Conservation (phyloP, 306 rosid genomes). For the Trifolium pratense region DNA sequence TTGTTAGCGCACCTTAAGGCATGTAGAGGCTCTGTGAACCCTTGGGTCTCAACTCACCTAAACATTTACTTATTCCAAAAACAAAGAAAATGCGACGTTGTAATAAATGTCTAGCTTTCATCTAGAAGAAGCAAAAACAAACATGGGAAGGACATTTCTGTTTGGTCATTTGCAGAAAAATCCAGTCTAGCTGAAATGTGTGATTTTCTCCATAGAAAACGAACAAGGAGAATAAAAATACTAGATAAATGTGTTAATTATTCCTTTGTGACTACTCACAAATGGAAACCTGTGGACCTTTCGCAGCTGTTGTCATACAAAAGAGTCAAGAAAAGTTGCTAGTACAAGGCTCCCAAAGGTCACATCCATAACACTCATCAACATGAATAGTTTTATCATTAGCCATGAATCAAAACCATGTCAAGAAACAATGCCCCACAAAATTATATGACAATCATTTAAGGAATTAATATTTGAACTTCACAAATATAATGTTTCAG, state of each 20-base stretch:
- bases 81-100: too few species aligned
- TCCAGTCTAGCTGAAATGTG: constrained; percentile 4
- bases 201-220: constrained; percentile 21
- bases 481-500: constrained; percentile 70
- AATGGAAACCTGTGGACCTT: constrained; percentile 48
- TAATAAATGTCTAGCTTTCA: constrained; percentile 24
- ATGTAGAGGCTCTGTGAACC: not conserved
- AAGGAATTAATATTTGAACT: constrained; percentile 59
- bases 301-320: constrained; percentile 5
- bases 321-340: constrained; percentile 27
- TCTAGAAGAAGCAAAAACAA: constrained; percentile 21
- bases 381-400: constrained; percentile 19
- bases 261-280: constrained; percentile 13
- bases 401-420: constrained; percentile 36
- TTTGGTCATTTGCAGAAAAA: constrained; percentile 39
- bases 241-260: constrained; percentile 1
- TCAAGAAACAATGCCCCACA: constrained; percentile 32
- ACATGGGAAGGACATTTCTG: constrained; percentile 30
- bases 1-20: not conserved
- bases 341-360: constrained; percentile 26
- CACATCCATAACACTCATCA: constrained; percentile 20
- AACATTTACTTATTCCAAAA: not conserved
- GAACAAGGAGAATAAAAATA: constrained; percentile 28
- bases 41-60: not conserved
- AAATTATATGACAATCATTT: constrained; percentile 60